Percentiles rank a stretch among this genome's conserved stretches.
phyloP scores from a whole-genome alignment of 371 early-diverging fungal genomes.

The Capillidium heterosporum region DNA sequence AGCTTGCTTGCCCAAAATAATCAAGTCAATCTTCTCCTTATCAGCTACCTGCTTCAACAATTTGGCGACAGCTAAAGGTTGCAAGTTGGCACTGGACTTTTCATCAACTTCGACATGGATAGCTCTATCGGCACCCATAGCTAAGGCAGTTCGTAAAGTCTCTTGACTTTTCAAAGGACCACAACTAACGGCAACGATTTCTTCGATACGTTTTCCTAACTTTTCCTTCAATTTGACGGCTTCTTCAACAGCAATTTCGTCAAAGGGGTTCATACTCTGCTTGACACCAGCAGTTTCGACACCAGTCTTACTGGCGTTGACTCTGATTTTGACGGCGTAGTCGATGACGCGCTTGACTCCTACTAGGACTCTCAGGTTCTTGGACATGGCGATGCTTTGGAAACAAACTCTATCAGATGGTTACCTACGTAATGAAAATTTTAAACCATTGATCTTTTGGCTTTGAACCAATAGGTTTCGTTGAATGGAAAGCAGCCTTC shows the following conservation, averaged over 20 bases:
- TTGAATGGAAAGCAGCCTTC: too few species aligned
- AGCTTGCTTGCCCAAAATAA: slow-evolving; percentile 96
- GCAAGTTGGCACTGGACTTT: slow-evolving; percentile 24
- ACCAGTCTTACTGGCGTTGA: slow-evolving; percentile 68
- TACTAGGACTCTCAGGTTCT: slow-evolving; percentile 6
- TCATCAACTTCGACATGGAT: slow-evolving; percentile 82
- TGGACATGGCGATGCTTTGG: not conserved
- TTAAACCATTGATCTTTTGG: too few species aligned
- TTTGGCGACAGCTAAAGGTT: slow-evolving; percentile 85
- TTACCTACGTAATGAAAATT: too few species aligned
- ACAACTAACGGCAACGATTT: slow-evolving; percentile 78
- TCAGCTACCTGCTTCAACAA: slow-evolving; percentile 67
- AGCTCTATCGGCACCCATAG: slow-evolving; percentile 96
- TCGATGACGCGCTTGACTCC: slow-evolving; percentile 95
- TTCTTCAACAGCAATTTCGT: slow-evolving; percentile 95
- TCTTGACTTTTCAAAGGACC: slow-evolving; percentile 85
- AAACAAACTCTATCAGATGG: not conserved
- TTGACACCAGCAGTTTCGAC: slow-evolving; percentile 87
- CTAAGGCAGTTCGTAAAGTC: slow-evolving; percentile 87
- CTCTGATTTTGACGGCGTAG: slow-evolving; percentile 95
- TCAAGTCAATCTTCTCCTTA: slow-evolving; percentile 82
- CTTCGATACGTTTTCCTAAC: slow-evolving; percentile 31
- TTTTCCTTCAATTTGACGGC: slow-evolving; percentile 85
- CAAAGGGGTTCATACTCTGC: slow-evolving; percentile 98
- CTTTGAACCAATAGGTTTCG: too few species aligned